phyloP scores from a whole-genome alignment of 2,329 filamentous ascomycete species.

The Cytospora chrysosperma region DNA sequence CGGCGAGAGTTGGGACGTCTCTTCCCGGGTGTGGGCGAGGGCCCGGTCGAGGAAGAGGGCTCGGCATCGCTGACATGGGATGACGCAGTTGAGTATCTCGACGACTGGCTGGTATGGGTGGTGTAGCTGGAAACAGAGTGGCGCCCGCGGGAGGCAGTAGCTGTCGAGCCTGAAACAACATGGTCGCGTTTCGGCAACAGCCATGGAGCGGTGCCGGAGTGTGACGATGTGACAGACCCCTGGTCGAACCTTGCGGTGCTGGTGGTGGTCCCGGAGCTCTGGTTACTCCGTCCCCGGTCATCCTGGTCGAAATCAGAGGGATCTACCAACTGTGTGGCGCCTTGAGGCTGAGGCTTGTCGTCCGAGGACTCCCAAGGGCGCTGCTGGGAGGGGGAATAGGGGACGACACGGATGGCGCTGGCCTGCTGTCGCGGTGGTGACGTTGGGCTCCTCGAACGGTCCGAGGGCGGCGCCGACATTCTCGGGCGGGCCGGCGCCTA shows the following conservation, averaged over 20 bases:
- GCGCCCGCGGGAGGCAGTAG: slow-evolving; percentile 31
- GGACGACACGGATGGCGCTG: slow-evolving; percentile 48
- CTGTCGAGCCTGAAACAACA: slow-evolving; percentile 48
- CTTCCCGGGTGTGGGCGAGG: slow-evolving; percentile 25
- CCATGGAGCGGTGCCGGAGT: slow-evolving; percentile 27
- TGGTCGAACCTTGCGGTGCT: neutral
- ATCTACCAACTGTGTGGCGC: slow-evolving; percentile 12
- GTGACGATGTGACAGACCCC: slow-evolving; percentile 10
- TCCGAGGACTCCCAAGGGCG: slow-evolving; percentile 29
- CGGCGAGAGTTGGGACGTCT: slow-evolving; percentile 40
- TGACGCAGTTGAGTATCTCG: slow-evolving; percentile 16
- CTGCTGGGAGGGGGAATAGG: slow-evolving; percentile 45
- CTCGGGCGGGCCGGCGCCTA: slow-evolving; percentile 24
- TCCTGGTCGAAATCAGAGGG: slow-evolving; percentile 5
- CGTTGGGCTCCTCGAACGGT: slow-evolving; percentile 33
- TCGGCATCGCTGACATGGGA: slow-evolving; percentile 28
- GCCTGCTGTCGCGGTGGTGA: slow-evolving; percentile 40
- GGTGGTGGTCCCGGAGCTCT: slow-evolving; percentile 7
- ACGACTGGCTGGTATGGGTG: slow-evolving; percentile 19
- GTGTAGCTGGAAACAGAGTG: slow-evolving; percentile 19
- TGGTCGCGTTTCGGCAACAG: slow-evolving; percentile 30
- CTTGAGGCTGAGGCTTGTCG: slow-evolving; percentile 30
- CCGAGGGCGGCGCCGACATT: slow-evolving; percentile 29
- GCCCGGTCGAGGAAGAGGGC: slow-evolving; percentile 28
- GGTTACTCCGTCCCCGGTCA: slow-evolving; percentile 11